phyloP scores from a whole-genome alignment of 768 basidiomycete species.

The Scleroderma bovista region DNA sequence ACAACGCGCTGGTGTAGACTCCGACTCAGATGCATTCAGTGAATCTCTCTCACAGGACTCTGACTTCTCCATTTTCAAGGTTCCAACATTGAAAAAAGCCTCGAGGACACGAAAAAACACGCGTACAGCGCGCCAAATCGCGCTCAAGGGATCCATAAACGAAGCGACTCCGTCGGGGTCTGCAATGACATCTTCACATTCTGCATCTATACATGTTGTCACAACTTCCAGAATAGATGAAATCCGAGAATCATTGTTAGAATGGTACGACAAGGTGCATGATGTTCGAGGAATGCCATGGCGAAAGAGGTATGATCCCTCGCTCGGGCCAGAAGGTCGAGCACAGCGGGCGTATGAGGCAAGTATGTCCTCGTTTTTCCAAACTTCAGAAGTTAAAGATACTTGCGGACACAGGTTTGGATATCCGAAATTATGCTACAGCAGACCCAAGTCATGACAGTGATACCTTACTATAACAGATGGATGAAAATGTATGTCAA shows the following conservation, averaged over 20 bases:
- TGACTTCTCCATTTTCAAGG: constrained; percentile 18
- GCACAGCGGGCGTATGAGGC: constrained; percentile 93
- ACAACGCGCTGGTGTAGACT: constrained; percentile 13
- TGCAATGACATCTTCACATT: constrained; percentile 26
- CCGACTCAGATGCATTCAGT: constrained; percentile 9
- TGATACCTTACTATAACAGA: constrained; percentile 87
- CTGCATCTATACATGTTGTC: constrained; percentile 46
- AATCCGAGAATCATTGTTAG: constrained; percentile 45
- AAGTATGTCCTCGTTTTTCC: constrained; percentile 10
- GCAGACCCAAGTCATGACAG: constrained; percentile 89
- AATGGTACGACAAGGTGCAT: constrained; percentile 71
- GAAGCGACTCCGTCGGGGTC: background rate
- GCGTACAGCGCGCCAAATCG: constrained; percentile 11
- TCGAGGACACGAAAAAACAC: constrained; percentile 9
- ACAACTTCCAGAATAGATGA: constrained; percentile 22
- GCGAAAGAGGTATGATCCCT: constrained; percentile 67
- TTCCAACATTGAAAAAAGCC: constrained; percentile 3
- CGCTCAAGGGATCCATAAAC: constrained; percentile 9
- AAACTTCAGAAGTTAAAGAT: background rate
- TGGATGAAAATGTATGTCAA: constrained; percentile 75
- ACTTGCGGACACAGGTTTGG: constrained; percentile 55
- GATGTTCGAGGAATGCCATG: constrained; percentile 83
- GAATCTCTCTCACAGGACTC: constrained; percentile 10
- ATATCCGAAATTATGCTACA: constrained; percentile 94
- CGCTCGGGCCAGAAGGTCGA: constrained; percentile 49